Conservation (phyloP, 2,329 filamentous ascomycete species). For the Cadophora sp. region DNA sequence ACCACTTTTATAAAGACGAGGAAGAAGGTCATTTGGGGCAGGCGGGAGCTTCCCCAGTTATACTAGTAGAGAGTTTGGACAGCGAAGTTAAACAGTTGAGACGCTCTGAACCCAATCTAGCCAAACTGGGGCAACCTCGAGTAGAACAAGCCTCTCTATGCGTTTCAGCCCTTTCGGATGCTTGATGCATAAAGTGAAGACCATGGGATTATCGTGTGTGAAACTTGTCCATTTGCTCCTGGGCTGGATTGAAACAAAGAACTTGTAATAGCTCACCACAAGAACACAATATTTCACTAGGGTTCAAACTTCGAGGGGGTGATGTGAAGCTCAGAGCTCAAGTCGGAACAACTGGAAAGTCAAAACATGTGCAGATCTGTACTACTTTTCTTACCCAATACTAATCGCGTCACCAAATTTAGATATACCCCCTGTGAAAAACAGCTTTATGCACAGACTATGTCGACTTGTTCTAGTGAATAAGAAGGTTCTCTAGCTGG, state of each 20-base stretch:
- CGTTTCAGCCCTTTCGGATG: slow-evolving; percentile 4
- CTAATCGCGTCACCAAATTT: too few relatives aligned
- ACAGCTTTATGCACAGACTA: too few relatives aligned
- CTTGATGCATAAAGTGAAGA: neutral
- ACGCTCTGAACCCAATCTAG: slow-evolving; percentile 4
- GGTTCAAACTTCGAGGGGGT: neutral
- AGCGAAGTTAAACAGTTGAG: neutral
- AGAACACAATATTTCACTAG: neutral
- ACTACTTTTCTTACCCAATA: too few relatives aligned
- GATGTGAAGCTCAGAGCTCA: too few relatives aligned
- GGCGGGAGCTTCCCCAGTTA: neutral
- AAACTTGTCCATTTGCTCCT: neutral
- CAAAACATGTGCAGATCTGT: too few relatives aligned
- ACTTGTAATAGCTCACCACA: neutral
- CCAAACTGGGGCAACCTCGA: neutral
- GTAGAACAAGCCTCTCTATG: neutral
- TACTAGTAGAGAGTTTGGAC: neutral
- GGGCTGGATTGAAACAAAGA: slow-evolving; percentile 1
- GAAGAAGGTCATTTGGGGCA: neutral
- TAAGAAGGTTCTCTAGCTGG: too few relatives aligned
- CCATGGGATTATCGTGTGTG: neutral
- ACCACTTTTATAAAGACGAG: neutral
- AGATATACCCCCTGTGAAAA: too few relatives aligned
- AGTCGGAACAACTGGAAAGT: too few relatives aligned
- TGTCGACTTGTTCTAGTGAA: too few relatives aligned